Evolutionary conservation across 345 rosid species (phyloP).

Genomic region (Populus pruinosa): DNA sequence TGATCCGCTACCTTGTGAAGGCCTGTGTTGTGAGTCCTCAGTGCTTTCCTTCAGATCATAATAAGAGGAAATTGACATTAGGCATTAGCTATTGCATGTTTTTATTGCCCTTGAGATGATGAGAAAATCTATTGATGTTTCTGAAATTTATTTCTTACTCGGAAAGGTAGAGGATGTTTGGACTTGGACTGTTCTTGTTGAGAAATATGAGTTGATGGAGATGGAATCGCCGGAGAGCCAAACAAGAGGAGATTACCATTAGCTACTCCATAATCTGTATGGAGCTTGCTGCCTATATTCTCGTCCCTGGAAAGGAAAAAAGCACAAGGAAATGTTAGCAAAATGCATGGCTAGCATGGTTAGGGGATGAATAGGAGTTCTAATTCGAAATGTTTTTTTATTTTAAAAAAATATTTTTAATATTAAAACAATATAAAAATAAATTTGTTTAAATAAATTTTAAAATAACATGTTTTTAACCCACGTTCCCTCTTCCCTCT

Average conservation of each 20-base stretch:
- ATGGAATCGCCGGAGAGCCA: constrained; percentile 31
- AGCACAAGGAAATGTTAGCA: not conserved
- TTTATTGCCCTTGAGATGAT: not conserved
- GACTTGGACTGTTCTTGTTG: constrained; percentile 25
- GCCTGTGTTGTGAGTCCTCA: constrained; percentile 17
- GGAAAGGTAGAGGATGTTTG: constrained; percentile 7
- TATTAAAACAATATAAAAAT: too few relatives aligned
- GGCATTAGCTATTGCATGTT: not conserved
- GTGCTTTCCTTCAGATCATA: constrained; percentile 34
- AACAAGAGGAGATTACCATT: constrained; percentile 30
- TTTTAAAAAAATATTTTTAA: too few relatives aligned
- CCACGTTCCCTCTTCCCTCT: too few relatives aligned
- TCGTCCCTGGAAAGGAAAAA: constrained; percentile 28
- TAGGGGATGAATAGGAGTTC: too few relatives aligned
- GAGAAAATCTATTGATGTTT: not conserved
- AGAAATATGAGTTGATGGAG: constrained; percentile 15
- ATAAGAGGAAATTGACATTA: not conserved
- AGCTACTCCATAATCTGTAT: constrained; percentile 25
- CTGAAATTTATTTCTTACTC: constrained; percentile 19
- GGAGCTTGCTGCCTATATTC: constrained; percentile 16
- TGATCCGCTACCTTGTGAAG: constrained; percentile 1
- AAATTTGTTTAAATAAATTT: too few relatives aligned
- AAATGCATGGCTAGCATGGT: not conserved
- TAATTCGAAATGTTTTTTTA: too few relatives aligned
- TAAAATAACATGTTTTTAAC: too few relatives aligned